Base-by-base conservation (phyloP, 495 filamentous ascomycete genomes). In the Tuber borchii region DNA sequence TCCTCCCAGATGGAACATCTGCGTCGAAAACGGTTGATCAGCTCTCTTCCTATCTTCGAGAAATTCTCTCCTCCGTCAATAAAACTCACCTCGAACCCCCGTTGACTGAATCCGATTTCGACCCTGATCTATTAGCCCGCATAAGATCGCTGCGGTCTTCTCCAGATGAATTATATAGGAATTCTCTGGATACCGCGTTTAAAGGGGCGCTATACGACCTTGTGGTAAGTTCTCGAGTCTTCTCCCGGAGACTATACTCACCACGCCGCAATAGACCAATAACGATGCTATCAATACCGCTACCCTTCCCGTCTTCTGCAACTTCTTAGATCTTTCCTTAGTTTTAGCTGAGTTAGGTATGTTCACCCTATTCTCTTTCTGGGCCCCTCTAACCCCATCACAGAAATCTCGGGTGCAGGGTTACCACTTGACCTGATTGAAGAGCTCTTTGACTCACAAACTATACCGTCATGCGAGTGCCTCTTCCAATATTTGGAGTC, bases 401-500 rank as follows among this genome's bases (percentile, higher is more conserved):
- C 93, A 93, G 83, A 90, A 92, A 86, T 96, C 8, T 81, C 93
- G 82, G 93, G 97, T 77, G 88, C 92, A 1, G 92, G 90, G 40
- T 86, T 98, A 48, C 88, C 95, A 16, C 92, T 96, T 78, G 94
- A 91, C 89, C 88, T 98, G 20, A 90, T 97, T 26, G 95, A 99
- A 83, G 95, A 99, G 83, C 88, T 98, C 0, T 88, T 99, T 69
- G 96, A 98, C 84, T 97, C 93, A 76, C 95, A 97, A 82, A 97
- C 94, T 0, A 96, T 97, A 34, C 88, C 92, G 73, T 93, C 93
- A 19, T 97, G 95, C 80, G 90, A 93, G 73, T 92, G 88, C 39
- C 90, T 97, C 2, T 98, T 98, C 81, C 93, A 96, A 81, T 98
- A 93, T 79, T 86, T 98, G 69, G 96, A 98, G 82, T 97, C 95